Percentiles rank a stretch among this genome's conserved stretches.
These are phyloP conservation scores for Phaeotremella skinneri DNA, from an alignment of 768 basidiomycete genomes.

Conservation along the genomic window DNA sequence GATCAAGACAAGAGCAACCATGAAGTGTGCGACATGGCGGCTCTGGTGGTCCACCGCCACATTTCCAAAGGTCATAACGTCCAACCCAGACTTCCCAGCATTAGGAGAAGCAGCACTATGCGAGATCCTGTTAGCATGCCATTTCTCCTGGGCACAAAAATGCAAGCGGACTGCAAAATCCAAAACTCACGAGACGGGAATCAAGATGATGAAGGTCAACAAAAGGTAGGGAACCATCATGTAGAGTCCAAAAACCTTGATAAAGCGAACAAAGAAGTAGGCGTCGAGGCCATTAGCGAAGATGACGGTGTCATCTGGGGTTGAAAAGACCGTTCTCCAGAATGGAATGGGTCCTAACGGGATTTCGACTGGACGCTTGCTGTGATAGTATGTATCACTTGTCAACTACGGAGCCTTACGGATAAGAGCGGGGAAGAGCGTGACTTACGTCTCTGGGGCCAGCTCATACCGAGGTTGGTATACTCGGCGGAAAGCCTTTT, in stretches of 20 bases:
- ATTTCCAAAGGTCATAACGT: slow-evolving; percentile 51
- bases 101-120: slow-evolving; percentile 39
- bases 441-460: slow-evolving; percentile 39
- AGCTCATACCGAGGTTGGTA: slow-evolving; percentile 42
- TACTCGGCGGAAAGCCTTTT: slow-evolving; percentile 32
- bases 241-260: slow-evolving; percentile 50
- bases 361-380: slow-evolving; percentile 41
- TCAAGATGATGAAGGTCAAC: slow-evolving; percentile 46
- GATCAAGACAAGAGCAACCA: slow-evolving; percentile 48
- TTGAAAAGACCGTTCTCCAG: slow-evolving; percentile 41
- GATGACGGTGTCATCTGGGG: slow-evolving; percentile 41
- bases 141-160: too few relatives aligned
- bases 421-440: not conserved
- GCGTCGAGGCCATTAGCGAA: slow-evolving; percentile 50
- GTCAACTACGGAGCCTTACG: not conserved
- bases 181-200: slow-evolving; percentile 45
- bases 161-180: not conserved
- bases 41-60: slow-evolving; percentile 33
- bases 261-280: slow-evolving; percentile 50
- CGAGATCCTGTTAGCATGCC: not conserved
- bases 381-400: not conserved
- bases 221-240: slow-evolving; percentile 51
- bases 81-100: slow-evolving; percentile 40
- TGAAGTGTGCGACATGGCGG: slow-evolving; percentile 48
- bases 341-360: slow-evolving; percentile 34